Evolutionary conservation across 163 green algal genomes (phyloP), one percentile per base, ranked within the genome.

Genomic region (Chlorella variabilis): DNA sequence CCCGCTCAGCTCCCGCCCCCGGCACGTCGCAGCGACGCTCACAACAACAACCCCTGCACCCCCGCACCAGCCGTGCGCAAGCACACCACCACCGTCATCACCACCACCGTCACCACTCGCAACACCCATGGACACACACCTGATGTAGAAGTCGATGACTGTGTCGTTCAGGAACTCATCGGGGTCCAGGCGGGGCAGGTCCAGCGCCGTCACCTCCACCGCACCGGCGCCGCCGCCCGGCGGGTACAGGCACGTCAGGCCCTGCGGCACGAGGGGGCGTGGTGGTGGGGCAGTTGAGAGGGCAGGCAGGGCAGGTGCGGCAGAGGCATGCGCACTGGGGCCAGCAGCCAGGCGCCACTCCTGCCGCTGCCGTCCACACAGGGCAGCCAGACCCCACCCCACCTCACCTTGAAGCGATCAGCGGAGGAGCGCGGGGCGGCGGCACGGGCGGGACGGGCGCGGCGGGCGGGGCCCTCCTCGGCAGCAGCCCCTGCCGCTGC

Each of bases 151-250:
- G 89, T 98, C 95, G 41, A 98, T 97, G 82, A 95, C 78, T 33
- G 93, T 97, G 90, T 98, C 95, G 76, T 98, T 98, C 39, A 98
- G 83, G 71, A 98, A 98, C 77, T 96, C 93, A 7, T 87, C 85
- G 0, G 51, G 36, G n/a, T 93, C 91, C 77, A 98, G 89, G 31
- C 89, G 84, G 4, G 76, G 78, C 63, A 98, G 76, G 87, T 98
- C 95, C 9, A 88, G 58, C 29, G 85, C 80, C 0, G 41, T 85
- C 29, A 97, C 77, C 79, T 92, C 69, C 77, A 96, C 86, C 4
- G 86, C 51, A 0, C 85, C 85, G 1, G 75, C 61, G 21, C 80
- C 80, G 25, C 36, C 58, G 18, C 42, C 33, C 4, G 36, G 66
- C 0, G 80, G 84, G 33, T 74, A 84, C 75, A 75, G 21, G 68